These are phyloP conservation scores for Prosopis cineraria DNA, from an alignment of 306 rosid genomes.

Conservation along the genomic window DNA sequence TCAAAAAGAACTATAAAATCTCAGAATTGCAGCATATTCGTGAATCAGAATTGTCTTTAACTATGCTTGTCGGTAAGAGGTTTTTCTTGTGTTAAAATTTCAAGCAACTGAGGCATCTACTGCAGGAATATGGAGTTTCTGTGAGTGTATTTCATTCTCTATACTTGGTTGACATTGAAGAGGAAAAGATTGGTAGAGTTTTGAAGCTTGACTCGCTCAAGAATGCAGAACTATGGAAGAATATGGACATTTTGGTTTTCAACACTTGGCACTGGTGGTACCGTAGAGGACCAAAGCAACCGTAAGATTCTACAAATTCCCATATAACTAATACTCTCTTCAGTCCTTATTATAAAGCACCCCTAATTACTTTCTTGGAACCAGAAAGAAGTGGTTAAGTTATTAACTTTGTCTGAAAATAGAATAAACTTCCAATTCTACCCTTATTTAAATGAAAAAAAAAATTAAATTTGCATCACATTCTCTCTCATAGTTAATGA, in stretches of 20 bases:
- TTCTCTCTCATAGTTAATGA: too few relatives aligned
- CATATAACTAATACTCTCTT: not conserved
- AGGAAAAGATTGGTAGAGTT: constrained; percentile 57
- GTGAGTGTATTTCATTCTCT: constrained; percentile 31
- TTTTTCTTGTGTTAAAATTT: not conserved
- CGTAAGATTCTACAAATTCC: constrained; percentile 46
- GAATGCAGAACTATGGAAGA: constrained; percentile 58
- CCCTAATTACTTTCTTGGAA: too few relatives aligned
- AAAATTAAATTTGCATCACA: too few relatives aligned
- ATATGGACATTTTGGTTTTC: constrained; percentile 67
- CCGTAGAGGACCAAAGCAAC: constrained; percentile 55
- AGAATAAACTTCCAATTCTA: too few relatives aligned
- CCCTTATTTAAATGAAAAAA: too few relatives aligned
- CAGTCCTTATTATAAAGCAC: too few relatives aligned
- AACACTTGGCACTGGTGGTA: constrained; percentile 93
- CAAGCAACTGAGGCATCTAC: not conserved
- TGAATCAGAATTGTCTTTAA: not conserved
- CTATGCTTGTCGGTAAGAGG: not conserved
- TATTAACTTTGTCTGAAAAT: too few relatives aligned
- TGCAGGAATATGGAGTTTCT: constrained; percentile 64
- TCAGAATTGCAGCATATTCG: not conserved
- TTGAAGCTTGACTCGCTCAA: constrained; percentile 66
- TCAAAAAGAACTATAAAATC: not conserved
- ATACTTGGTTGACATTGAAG: constrained; percentile 66
- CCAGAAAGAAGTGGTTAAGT: too few relatives aligned